Percentiles rank a stretch among this genome's conserved stretches.
These are phyloP conservation scores for Guyanaporus albipodus DNA, from an alignment of 768 basidiomycete genomes.

Conservation along the genomic window DNA sequence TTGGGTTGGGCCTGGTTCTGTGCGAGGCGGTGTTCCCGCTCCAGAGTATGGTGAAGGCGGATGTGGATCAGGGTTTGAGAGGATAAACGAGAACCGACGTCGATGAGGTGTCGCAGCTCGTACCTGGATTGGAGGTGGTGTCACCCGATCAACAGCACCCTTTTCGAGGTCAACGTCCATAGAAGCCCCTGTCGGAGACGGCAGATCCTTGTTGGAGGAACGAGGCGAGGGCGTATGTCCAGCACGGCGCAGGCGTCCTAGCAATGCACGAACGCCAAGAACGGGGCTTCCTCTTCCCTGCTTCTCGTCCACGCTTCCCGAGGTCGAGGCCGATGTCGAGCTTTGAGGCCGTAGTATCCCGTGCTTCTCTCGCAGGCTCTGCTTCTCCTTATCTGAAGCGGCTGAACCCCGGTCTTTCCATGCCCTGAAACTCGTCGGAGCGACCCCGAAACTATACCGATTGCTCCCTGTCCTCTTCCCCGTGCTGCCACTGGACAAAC, in stretches of 20 bases:
- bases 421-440: constrained; percentile 26
- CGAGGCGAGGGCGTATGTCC: constrained; percentile 28
- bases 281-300: constrained; percentile 21
- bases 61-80: constrained; percentile 30
- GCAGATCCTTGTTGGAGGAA: constrained; percentile 21
- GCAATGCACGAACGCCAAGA: constrained; percentile 23
- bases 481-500: constrained; percentile 18
- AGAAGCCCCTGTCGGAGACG: constrained; percentile 9
- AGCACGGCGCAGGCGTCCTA: constrained; percentile 24
- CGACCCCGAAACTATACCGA: constrained; percentile 19
- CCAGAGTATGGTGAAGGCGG: constrained; percentile 19
- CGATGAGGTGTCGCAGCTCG: constrained; percentile 16
- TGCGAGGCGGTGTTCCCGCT: not conserved
- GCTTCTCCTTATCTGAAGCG: constrained; percentile 18
- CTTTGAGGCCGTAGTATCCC: constrained; percentile 12
- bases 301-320: constrained; percentile 23
- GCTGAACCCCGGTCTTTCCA: constrained; percentile 22
- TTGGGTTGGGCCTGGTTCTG: not conserved
- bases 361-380: constrained; percentile 12
- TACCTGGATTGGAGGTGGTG: constrained; percentile 14
- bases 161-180: constrained; percentile 16
- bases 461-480: constrained; percentile 10
- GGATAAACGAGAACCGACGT: constrained; percentile 27
- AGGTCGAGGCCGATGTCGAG: constrained; percentile 11
- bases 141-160: constrained; percentile 2